Conservation (phyloP, 345 rosid genomes). For the Brassica rapa region DNA sequence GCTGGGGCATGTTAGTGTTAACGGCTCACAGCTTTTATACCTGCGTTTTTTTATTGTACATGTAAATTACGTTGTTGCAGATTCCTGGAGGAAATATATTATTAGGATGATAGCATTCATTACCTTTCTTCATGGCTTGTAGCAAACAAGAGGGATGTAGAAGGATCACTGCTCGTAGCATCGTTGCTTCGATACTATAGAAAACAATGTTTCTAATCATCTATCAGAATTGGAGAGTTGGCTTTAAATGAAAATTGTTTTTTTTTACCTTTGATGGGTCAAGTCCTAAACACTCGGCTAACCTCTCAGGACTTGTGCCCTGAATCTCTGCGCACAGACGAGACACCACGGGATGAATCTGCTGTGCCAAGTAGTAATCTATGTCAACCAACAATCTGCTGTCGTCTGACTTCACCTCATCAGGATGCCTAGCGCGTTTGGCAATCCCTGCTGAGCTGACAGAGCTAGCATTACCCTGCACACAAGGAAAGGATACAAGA, state of each 20-base stretch:
- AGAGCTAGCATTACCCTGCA: slow-evolving; percentile 59
- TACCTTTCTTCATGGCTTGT: slow-evolving; percentile 81
- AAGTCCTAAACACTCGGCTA: slow-evolving; percentile 96
- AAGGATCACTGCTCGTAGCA: slow-evolving; percentile 50
- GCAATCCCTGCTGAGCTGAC: slow-evolving; percentile 75
- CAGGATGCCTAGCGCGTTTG: slow-evolving; percentile 93
- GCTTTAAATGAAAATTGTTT: slow-evolving; percentile 16
- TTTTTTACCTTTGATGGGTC: slow-evolving; percentile 87
- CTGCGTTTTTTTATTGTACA: slow-evolving; percentile 47
- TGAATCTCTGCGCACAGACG: slow-evolving; percentile 93
- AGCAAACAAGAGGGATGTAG: slow-evolving; percentile 60
- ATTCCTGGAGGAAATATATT: not conserved
- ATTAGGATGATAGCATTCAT: not conserved
- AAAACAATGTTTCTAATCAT: slow-evolving; percentile 7
- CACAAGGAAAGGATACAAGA: not conserved
- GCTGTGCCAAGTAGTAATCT: slow-evolving; percentile 93
- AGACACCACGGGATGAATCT: slow-evolving; percentile 99
- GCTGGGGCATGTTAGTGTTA: slow-evolving; percentile 77
- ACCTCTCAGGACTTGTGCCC: slow-evolving; percentile 89
- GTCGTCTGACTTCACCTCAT: slow-evolving; percentile 74
- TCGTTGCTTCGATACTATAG: slow-evolving; percentile 67
- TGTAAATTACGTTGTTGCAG: not conserved
- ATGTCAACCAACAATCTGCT: slow-evolving; percentile 93
- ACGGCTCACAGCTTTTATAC: slow-evolving; percentile 73
- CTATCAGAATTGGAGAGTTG: slow-evolving; percentile 6